These are phyloP conservation scores for Neurospora sp. DNA, from an alignment of 495 filamentous ascomycete species.

Conservation along the genomic window DNA sequence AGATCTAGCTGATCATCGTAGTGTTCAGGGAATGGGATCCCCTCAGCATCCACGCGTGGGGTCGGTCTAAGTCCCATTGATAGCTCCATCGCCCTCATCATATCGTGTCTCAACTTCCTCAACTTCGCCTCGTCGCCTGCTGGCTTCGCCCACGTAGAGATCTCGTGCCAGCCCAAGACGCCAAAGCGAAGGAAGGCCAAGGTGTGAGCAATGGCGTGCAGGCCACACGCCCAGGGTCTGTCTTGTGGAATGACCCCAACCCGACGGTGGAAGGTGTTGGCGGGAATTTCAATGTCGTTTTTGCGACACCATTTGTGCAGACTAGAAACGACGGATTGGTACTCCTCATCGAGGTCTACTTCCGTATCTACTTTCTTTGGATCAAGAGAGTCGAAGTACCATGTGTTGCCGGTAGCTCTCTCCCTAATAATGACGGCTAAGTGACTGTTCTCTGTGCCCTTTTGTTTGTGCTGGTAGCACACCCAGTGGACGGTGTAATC, in stretches of 20 bases:
- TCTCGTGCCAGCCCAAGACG: background rate
- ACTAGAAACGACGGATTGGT: background rate
- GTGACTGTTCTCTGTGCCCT: too few species aligned
- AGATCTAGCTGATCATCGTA: background rate
- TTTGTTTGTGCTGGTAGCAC: background rate
- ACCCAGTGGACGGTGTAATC: background rate
- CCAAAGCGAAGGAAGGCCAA: background rate
- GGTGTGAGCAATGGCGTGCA: background rate
- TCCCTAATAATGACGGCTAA: background rate
- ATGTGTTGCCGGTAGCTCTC: background rate
- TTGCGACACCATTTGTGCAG: background rate
- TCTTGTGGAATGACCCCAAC: background rate
- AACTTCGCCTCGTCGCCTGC: background rate
- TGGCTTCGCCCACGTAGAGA: background rate
- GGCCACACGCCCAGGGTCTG: background rate
- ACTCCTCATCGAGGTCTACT: background rate
- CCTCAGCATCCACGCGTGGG: background rate
- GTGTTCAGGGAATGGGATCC: background rate
- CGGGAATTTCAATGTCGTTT: background rate
- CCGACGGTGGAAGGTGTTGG: background rate
- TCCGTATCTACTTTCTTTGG: background rate
- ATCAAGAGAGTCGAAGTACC: conserved; percentile 1
- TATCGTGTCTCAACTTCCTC: background rate
- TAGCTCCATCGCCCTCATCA: background rate
- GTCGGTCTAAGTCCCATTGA: background rate